Evolutionary conservation across 1,284 basidiomycete genomes (phyloP).

Genomic region (Sporisorium sorghi): DNA sequence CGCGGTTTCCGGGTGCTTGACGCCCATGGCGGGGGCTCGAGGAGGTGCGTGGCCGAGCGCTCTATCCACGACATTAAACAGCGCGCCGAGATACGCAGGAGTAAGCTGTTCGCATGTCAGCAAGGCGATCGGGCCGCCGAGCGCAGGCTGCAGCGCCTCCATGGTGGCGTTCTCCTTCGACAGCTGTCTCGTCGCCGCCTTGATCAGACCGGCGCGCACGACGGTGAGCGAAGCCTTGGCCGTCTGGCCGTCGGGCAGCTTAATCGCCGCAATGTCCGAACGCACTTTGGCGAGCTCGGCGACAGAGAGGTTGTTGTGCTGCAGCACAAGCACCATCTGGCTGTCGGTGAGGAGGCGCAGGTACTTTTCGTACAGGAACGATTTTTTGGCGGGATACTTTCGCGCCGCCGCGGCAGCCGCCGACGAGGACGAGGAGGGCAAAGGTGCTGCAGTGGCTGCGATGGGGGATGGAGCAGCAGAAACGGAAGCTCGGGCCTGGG

Average conservation of each 20-base stretch:
- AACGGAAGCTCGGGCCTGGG: constrained; percentile 28
- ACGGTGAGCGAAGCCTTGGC: constrained; percentile 47
- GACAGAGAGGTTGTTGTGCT: constrained; percentile 62
- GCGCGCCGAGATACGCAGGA: constrained; percentile 54
- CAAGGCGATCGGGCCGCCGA: constrained; percentile 61
- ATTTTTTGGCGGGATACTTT: constrained; percentile 51
- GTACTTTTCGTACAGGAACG: constrained; percentile 60
- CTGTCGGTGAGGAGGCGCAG: constrained; percentile 49
- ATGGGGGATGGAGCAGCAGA: constrained; percentile 13
- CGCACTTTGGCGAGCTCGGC: constrained; percentile 55
- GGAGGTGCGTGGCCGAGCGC: constrained; percentile 50
- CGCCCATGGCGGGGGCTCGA: constrained; percentile 24
- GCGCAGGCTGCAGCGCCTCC: constrained; percentile 36
- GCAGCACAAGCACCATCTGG: constrained; percentile 56
- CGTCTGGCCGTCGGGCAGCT: constrained; percentile 40
- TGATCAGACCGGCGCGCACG: constrained; percentile 54
- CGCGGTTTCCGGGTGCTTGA: constrained; percentile 22
- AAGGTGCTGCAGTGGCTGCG: constrained; percentile 10
- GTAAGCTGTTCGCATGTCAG: constrained; percentile 58
- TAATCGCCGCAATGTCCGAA: constrained; percentile 50
- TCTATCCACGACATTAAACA: constrained; percentile 57
- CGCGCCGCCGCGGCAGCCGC: constrained; percentile 12
- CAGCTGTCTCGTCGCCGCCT: constrained; percentile 33
- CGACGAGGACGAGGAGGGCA: constrained; percentile 2
- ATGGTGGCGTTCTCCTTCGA: constrained; percentile 17